Evolutionary conservation across 2,329 filamentous ascomycete genomes (phyloP), one percentile per base, ranked within the genome.

Genomic region (Microdochium nivale): DNA sequence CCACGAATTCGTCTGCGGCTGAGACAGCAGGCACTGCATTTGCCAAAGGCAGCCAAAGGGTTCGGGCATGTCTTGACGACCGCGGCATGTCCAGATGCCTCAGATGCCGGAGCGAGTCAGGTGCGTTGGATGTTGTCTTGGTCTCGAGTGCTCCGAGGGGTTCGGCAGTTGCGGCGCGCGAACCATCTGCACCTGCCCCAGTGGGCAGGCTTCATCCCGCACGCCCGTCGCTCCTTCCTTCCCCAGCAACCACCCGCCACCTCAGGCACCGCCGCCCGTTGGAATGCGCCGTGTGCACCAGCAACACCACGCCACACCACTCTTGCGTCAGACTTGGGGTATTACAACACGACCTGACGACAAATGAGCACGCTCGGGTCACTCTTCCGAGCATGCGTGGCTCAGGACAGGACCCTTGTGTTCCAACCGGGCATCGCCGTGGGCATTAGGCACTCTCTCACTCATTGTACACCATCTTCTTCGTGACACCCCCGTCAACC

Each of bases 391-490:
- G 11, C 27, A 30, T 30, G 27, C 27, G 5, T 30, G 5, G 5
- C 27, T 30, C 27, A 30, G 5, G 27, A 30, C 27, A 11, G 27
- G 27, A 30, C 27, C 27, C 27, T 30, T 30, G 27, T 37, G 33
- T 19, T 37, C 11, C 11, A 33, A 33, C 8, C 30, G 8, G 14
- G 8, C 30, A 9, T 14, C 8, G 30, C 14, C 8, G 30, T 9
- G 8, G 8, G 14, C 30, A 33, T 14, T 14, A 33, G 30, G 30
- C 30, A 24, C 27, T 23, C 27, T 47, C 47, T 48, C 49, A 63
- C 54, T 64, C 63, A 13, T 62, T 60, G 54, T 65, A 65, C 13
- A 64, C 56, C 63, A 64, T 65, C 55, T 61, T 63, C 49, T 62
- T 56, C 33, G 60, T 64, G 37, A 64, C 63, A 13, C 63, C 63